Conservation (phyloP, 2,329 filamentous ascomycete species). For the Fusarium keratoplasticum region DNA sequence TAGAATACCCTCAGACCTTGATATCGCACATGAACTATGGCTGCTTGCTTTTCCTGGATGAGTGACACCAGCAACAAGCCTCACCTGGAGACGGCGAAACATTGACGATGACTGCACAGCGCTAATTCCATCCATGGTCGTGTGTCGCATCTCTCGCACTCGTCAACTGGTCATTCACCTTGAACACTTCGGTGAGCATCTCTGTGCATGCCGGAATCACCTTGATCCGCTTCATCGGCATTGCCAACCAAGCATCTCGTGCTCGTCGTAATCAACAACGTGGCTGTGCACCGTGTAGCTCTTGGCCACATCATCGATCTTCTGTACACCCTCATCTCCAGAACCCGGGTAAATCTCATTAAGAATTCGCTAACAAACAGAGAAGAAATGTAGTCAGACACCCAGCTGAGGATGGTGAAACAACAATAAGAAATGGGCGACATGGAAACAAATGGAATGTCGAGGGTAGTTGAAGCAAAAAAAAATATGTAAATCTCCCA, state of each 20-base stretch:
- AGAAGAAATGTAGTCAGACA: neutral
- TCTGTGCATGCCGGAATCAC: neutral
- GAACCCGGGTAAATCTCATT: slow-evolving; percentile 13
- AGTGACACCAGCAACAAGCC: neutral
- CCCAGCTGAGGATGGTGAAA: neutral
- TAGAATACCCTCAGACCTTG: neutral
- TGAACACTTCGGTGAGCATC: neutral
- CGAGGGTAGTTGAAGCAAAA: slow-evolving; percentile 1
- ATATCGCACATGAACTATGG: neutral
- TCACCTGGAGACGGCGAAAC: neutral
- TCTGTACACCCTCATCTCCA: neutral
- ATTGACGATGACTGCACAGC: neutral
- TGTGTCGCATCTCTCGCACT: neutral
- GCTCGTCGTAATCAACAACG: slow-evolving; percentile 4
- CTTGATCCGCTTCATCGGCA: slow-evolving; percentile 7
- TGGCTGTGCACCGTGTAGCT: slow-evolving; percentile 27
- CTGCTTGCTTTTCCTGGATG: neutral
- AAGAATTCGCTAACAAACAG: slow-evolving; percentile 20
- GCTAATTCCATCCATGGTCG: neutral
- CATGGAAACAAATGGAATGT: slow-evolving; percentile 21
- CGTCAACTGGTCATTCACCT: neutral
- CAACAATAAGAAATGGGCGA: slow-evolving; percentile 4
- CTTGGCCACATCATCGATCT: neutral
- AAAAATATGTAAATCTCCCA: slow-evolving; percentile 4
- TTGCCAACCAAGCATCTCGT: neutral